Base-by-base conservation (phyloP, 345 rosid species). In the Psidium friedrichsthalianum region DNA sequence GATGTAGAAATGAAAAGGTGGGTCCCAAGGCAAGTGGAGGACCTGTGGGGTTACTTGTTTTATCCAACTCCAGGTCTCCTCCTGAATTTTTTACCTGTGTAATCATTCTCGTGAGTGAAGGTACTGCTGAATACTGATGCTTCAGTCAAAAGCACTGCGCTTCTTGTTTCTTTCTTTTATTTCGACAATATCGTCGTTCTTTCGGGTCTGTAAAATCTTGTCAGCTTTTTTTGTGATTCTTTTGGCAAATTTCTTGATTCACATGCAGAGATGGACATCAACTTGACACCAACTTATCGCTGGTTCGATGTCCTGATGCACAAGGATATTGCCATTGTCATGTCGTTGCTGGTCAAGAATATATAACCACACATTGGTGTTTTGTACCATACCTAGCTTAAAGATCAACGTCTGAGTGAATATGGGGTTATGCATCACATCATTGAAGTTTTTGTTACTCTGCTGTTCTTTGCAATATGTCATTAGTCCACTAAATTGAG, bases 51-150 rank as follows among this genome's bases (percentile, higher is more conserved):
- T 87, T 87, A 83, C 74, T 87, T 89, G 82, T 89, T 89, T 5
- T 56, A 83, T 89, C 84, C 82, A 85, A 90, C 92, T 90, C 88
- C 92, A 86, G 91, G 88, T 89, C 88, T 89, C 86, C 74, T 88
- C 87, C 56, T 32, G 56, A 52, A 52, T 9, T 87, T 87, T 88
- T 91, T 90, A 86, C 91, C 89, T 83, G 74, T 84, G 88, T 87
- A 88, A 89, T 89, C 91, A 89, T 89, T 90, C 90, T 56, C 44
- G 51, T 76, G 85, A 87, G 84, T 89, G 85, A 86, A 69, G 87
- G 74, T 83, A 86, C 87, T 24, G 74, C 89, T 89, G 21, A 21
- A 54, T 51, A 83, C 89, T 82, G 85, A 69, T 32, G 78, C 78
- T 69, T 69, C 76, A 18, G 24, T 69, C 12, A 18, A 69, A 69